These are phyloP conservation scores for Hysterangium stoloniferum DNA, from an alignment of 768 basidiomycete species.

Conservation along the genomic window DNA sequence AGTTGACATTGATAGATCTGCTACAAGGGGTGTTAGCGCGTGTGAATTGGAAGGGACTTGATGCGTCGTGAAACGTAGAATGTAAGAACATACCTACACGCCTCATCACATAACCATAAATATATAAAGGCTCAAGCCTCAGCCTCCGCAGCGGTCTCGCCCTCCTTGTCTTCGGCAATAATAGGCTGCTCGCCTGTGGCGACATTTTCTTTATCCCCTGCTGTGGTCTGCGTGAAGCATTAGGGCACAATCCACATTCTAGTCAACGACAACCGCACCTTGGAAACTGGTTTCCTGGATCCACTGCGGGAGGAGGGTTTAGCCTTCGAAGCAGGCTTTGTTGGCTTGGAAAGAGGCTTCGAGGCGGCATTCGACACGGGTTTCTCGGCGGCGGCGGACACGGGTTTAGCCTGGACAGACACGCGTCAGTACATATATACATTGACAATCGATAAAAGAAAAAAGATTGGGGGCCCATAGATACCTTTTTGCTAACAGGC, in stretches of 20 bases:
- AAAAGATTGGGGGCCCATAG: too few relatives aligned
- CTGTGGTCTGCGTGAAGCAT: slow-evolving; percentile 2
- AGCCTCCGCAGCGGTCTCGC: slow-evolving; percentile 7
- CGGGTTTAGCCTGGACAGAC: slow-evolving; percentile 3
- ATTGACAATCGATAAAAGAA: background rate
- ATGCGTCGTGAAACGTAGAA: too few relatives aligned
- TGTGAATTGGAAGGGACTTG: too few relatives aligned
- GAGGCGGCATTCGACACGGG: slow-evolving; percentile 3
- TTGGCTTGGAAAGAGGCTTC: slow-evolving; percentile 2
- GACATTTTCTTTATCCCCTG: slow-evolving; percentile 4
- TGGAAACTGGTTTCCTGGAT: slow-evolving; percentile 9
- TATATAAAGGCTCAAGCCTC: background rate
- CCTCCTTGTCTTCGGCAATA: slow-evolving; percentile 8
- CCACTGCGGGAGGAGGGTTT: background rate
- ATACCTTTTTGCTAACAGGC: slow-evolving; percentile 8
- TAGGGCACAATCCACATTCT: background rate
- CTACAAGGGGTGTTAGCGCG: too few relatives aligned
- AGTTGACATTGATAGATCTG: background rate
- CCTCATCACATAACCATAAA: too few relatives aligned
- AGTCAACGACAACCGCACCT: slow-evolving; percentile 1
- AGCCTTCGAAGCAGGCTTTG: slow-evolving; percentile 8
- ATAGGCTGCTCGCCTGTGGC: background rate
- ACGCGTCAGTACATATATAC: background rate
- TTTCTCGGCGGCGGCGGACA: slow-evolving; percentile 7
- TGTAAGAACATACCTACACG: too few relatives aligned